Base-by-base conservation (phyloP, 2,329 filamentous ascomycete species). In the Drechslera avenae region DNA sequence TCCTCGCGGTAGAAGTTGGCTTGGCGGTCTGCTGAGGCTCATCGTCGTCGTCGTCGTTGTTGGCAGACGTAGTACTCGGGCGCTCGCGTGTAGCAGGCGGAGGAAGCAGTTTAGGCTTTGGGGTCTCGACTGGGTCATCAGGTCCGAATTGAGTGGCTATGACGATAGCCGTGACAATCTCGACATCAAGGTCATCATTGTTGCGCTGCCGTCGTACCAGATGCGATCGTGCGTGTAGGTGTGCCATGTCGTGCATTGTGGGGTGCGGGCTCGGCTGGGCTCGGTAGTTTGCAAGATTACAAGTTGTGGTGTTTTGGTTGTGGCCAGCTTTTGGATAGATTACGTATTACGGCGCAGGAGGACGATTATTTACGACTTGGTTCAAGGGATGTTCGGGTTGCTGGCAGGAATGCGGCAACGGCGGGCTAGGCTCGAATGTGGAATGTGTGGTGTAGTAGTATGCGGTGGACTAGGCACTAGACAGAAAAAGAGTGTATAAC, bases 91-190 rank as follows among this genome's bases (percentile, higher is more conserved):
- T 50, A 18, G 59, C 60, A 14, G 65, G 65, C n/a, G 58, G 52
- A 5, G 58, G 52, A n/a, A 66, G 46, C 1, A 56, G 56, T 8
- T 47, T 18, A 54, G 18, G 63, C 10, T 21, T 36, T 16, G 21
- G 13, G 10, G 45, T 48, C n/a, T 39, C 66, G 51, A 31, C 69
- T 69, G 82, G 83, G 46, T 78, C 60, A 23, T 79, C 74, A 0
- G 82, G 84, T 28, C 9, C 26, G 26, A 28, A 12, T 37, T 82
- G 75, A 65, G 83, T 81, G 34, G 84, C 75, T 33, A 81, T 68
- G 0, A 72, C 71, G 9, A 77, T 66, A 40, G 76, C 61, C 2
- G 74, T 77, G 14, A 60, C 62, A 8, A 62, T 42, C 2, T 46
- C 50, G 2, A 49, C 39, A 46, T 59, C 50, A 9, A 10, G 7